phyloP scores from a whole-genome alignment of 495 filamentous ascomycete species.

The Hypomontagnella submonticulosa region DNA sequence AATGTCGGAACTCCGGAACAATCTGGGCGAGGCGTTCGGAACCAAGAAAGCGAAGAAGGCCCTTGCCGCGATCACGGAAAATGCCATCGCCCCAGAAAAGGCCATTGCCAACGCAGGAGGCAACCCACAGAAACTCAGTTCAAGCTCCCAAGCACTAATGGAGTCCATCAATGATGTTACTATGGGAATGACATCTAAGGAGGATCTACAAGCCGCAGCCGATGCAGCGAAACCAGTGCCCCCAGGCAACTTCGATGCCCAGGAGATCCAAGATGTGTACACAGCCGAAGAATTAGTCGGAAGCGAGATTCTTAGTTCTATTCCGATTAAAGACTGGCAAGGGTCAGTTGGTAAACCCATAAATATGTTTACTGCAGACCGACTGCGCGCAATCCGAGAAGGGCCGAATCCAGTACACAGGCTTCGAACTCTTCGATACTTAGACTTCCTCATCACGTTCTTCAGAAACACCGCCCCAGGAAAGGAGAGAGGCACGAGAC shows the following conservation, averaged over 20 bases:
- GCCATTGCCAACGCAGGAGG: constrained; percentile 49
- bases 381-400: constrained; percentile 66
- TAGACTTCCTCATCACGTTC: constrained; percentile 74
- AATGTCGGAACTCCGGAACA: constrained; percentile 68
- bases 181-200: constrained; percentile 65
- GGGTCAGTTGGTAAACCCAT: constrained; percentile 68
- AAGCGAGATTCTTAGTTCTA: constrained; percentile 64
- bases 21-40: constrained; percentile 89
- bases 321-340: constrained; percentile 80
- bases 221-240: constrained; percentile 83
- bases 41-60: constrained; percentile 94
- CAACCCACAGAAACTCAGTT: constrained; percentile 61
- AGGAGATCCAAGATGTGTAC: constrained; percentile 85
- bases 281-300: constrained; percentile 74
- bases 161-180: constrained; percentile 69
- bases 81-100: constrained; percentile 69
- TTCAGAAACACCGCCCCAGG: constrained; percentile 52
- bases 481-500: constrained; percentile 54
- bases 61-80: constrained; percentile 77
- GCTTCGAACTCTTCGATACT: constrained; percentile 73
- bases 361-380: constrained; percentile 72
- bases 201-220: constrained; percentile 71
- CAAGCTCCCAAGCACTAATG: constrained; percentile 70
- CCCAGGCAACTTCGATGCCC: constrained; percentile 74
- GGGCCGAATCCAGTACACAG: constrained; percentile 65